Evolutionary conservation across 495 filamentous ascomycete genomes (phyloP).

Genomic region (Xylaria nigripes): DNA sequence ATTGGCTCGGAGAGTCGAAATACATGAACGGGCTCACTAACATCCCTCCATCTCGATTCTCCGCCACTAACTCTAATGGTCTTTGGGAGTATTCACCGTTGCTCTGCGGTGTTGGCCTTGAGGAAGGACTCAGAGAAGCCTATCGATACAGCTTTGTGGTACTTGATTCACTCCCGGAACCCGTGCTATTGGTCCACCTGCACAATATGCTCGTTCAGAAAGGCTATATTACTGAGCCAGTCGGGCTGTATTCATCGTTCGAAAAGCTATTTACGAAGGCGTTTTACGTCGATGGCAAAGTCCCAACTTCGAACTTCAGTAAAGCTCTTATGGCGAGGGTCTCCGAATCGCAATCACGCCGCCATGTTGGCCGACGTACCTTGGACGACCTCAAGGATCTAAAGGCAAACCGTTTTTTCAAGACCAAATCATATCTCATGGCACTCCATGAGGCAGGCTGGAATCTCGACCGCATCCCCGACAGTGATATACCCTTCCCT

Average conservation of each 20-base stretch:
- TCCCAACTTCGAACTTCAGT: conserved; percentile 25
- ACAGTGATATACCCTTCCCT: conserved; percentile 19
- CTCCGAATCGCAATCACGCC: neutral
- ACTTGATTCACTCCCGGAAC: conserved; percentile 29
- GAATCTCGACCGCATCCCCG: conserved; percentile 25
- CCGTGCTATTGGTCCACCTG: conserved; percentile 32
- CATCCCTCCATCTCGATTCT: conserved; percentile 38
- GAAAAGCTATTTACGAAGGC: conserved; percentile 10
- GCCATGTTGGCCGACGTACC: neutral
- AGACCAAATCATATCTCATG: conserved; percentile 24
- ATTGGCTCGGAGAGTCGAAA: conserved; percentile 38
- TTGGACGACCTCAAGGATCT: conserved; percentile 4
- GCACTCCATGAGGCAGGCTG: conserved; percentile 19
- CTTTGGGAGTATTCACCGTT: conserved; percentile 46
- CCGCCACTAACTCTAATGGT: conserved; percentile 34
- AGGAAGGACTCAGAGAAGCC: conserved; percentile 31
- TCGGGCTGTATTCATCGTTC: conserved; percentile 20
- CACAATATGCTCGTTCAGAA: conserved; percentile 40
- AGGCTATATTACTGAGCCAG: conserved; percentile 26
- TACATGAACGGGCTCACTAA: conserved; percentile 28
- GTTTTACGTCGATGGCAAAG: conserved; percentile 28
- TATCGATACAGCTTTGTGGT: conserved; percentile 27
- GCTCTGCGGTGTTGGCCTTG: conserved; percentile 39
- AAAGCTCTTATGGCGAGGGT: neutral
- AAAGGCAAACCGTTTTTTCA: conserved; percentile 24